These are phyloP conservation scores for Cyclotella sp. DNA, from an alignment of 108 stramenopile genomes.

Conservation along the genomic window DNA sequence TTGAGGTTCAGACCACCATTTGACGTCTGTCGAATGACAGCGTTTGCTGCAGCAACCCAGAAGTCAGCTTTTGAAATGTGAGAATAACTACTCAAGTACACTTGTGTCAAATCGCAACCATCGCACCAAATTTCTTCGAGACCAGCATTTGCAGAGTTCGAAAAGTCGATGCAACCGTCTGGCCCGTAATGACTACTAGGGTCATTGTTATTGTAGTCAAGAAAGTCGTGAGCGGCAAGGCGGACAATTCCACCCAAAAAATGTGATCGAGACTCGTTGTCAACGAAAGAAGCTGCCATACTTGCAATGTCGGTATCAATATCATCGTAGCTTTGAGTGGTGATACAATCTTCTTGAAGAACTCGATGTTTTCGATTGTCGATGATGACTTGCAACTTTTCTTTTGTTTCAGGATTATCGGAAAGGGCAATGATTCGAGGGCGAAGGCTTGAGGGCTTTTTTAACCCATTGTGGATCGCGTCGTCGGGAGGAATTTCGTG, in stretches of 20 bases:
- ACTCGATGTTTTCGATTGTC: slow-evolving; percentile 9
- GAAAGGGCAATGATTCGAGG: slow-evolving; percentile 5
- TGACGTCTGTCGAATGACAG: slow-evolving; percentile 34
- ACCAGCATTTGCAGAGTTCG: slow-evolving; percentile 16
- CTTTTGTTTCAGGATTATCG: not conserved
- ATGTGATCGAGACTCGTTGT: slow-evolving; percentile 25
- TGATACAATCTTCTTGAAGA: slow-evolving; percentile 16
- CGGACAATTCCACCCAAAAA: slow-evolving; percentile 49
- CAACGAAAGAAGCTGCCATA: not conserved
- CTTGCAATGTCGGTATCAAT: slow-evolving; percentile 28
- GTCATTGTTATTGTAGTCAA: slow-evolving; percentile 31
- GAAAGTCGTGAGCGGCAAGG: slow-evolving; percentile 48
- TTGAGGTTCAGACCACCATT: slow-evolving; percentile 26
- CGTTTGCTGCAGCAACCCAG: slow-evolving; percentile 39
- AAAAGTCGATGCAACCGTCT: slow-evolving; percentile 41
- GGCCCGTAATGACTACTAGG: slow-evolving; percentile 5
- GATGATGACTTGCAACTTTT: slow-evolving; percentile 1
- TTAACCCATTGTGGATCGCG: not conserved
- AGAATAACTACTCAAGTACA: slow-evolving; percentile 23
- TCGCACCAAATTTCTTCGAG: slow-evolving; percentile 41
- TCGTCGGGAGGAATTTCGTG: not conserved
- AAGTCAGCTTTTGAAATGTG: slow-evolving; percentile 35
- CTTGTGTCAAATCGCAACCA: slow-evolving; percentile 19
- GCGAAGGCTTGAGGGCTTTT: not conserved
- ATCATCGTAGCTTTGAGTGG: slow-evolving; percentile 25